Evolutionary conservation across 116 monocot species (phyloP).

Genomic region (Papilionanthe hybrid): DNA sequence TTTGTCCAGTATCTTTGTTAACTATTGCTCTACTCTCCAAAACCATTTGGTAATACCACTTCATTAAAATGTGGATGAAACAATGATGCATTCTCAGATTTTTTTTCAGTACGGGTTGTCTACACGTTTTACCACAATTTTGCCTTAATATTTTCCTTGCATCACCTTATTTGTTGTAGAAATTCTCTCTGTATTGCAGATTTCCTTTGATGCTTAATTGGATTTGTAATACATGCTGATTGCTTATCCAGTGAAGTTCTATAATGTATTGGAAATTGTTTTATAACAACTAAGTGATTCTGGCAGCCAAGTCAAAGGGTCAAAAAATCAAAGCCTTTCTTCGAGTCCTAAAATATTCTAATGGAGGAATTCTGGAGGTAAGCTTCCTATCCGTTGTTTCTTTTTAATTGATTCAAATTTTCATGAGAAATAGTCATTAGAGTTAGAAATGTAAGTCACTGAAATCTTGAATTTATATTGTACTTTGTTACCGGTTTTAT

Average conservation of each 20-base stretch:
- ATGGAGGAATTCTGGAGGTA: slow-evolving; percentile 96
- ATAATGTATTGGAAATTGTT: not conserved
- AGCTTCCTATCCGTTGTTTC: not conserved
- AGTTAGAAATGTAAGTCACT: not conserved
- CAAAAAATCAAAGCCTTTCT: slow-evolving; percentile 74
- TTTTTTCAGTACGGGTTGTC: too few relatives aligned
- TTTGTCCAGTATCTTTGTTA: too few relatives aligned
- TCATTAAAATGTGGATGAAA: too few relatives aligned
- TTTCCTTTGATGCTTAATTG: too few relatives aligned
- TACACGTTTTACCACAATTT: too few relatives aligned
- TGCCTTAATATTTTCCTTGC: too few relatives aligned
- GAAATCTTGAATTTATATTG: not conserved
- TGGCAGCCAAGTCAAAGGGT: slow-evolving; percentile 77
- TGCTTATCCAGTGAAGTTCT: not conserved
- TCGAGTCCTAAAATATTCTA: slow-evolving; percentile 81
- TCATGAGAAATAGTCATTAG: not conserved
- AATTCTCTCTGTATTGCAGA: too few relatives aligned
- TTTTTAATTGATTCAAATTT: not conserved
- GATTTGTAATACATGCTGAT: not conserved
- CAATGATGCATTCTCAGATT: too few relatives aligned
- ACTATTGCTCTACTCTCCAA: too few relatives aligned
- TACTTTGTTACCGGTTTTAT: not conserved
- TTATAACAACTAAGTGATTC: not conserved
- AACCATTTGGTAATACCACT: too few relatives aligned
- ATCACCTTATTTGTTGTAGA: too few relatives aligned